These are phyloP conservation scores for Auricularia cornea DNA, from an alignment of 768 basidiomycete species.

Conservation along the genomic window DNA sequence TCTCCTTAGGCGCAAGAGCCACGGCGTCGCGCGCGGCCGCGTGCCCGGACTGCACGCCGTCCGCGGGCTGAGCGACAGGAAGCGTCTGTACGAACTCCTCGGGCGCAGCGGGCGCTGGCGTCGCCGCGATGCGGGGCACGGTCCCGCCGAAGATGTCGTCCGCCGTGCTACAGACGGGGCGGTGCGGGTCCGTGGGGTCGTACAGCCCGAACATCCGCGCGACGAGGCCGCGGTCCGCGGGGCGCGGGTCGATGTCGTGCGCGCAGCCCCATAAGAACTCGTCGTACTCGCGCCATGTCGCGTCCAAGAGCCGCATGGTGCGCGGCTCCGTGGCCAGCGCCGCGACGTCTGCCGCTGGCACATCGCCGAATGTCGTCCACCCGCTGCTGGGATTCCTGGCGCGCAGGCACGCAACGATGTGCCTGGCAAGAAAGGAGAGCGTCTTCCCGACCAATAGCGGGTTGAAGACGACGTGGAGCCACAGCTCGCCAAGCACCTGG, in stretches of 20 bases:
- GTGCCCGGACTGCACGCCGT: not conserved
- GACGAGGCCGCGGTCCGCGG: not conserved
- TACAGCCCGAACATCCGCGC: not conserved
- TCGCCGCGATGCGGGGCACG: not conserved
- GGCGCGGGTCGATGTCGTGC: not conserved
- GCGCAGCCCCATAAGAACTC: not conserved
- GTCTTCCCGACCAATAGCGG: too few species aligned
- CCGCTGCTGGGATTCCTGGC: too few species aligned
- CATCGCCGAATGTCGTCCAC: too few species aligned
- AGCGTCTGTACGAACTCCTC: not conserved
- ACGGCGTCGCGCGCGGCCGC: not conserved
- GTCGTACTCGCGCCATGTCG: not conserved
- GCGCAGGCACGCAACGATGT: too few species aligned
- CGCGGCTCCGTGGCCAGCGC: too few species aligned
- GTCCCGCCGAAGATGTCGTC: too few species aligned
- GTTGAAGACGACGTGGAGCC: too few species aligned
- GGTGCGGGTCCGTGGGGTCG: not conserved
- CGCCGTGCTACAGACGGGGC: not conserved
- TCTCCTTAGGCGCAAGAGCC: not conserved
- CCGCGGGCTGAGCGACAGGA: not conserved
- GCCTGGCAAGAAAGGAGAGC: too few species aligned
- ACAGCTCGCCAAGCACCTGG: too few species aligned
- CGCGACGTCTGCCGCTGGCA: too few species aligned
- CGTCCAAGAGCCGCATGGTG: too few species aligned
- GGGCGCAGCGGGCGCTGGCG: not conserved